Evolutionary conservation across 768 basidiomycete genomes (phyloP), one percentile per base, ranked within the genome.

Genomic region (Candolleomyces efflorescens): DNA sequence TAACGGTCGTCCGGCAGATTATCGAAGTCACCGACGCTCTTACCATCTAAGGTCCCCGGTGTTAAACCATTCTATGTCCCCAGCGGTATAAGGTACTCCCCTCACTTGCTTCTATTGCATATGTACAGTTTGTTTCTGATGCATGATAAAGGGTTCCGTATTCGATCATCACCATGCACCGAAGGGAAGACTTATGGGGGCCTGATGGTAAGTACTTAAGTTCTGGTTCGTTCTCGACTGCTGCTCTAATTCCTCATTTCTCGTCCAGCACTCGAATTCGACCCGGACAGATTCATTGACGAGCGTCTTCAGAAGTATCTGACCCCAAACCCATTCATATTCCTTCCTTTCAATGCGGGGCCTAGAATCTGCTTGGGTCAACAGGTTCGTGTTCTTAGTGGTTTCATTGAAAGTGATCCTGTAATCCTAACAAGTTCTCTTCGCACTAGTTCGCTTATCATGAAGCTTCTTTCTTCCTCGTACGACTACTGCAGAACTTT

Each of bases 241-340:
- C 11, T 17, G 27, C 13, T 20, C 41, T 32, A 10, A 6, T 15
- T 26, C 20, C 43, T 23, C 44, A 22, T 24, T 23, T 43, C 9
- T 52, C 27, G 2, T 17, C n/a, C 44, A 83, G 84, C 84, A 22
- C 69, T 77, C 3, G 63, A 71, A 58, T 89, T 87, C 63, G 85
- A 87, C 63, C 87, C 87, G 0, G 82, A 86, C 58, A 75, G 86
- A 0, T 88, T 86, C 75, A 66, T 88, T 26, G 86, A 88, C 59
- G 76, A 81, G 26, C 72, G 86, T 1, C 57, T 84, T 36, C 73
- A 78, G 4, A 83, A 80, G 62, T 83, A 85, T 61, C 64, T 83
- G 53, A 77, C 73, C 0, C 73, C 78, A 4, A 83, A 84, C 62
- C 83, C 84, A 0, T 83, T 78, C 74, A 79, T 82, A 41, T 82